Evolutionary conservation across 768 basidiomycete genomes (phyloP), one percentile per base, ranked within the genome.

Genomic region (Mycena amicta): DNA sequence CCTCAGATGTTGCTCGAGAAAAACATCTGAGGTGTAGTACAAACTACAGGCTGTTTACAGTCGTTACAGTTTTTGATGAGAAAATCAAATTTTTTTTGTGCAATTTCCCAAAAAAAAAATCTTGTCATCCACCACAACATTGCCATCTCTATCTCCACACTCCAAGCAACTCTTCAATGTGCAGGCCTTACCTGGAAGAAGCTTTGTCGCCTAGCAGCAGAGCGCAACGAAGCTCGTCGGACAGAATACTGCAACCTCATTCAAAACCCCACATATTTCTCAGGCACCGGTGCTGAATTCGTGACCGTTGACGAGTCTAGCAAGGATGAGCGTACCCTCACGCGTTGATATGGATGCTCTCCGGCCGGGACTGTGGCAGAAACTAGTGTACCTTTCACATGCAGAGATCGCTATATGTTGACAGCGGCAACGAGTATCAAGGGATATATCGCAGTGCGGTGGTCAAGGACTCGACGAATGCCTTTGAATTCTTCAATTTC

Each of bases 371-470:
- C 43, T 16, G 8, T 8, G 6, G 43, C 43, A 23, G 15, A 15
- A 8, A 8, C 22, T 15, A 4, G 3, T 2, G 61, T 55, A 33
- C 33, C 40, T 4, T 69, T 70, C 46, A 37, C 46, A 12, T 55
- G 54, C 15, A 67, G 68, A 18, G 43, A 56, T 3, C 57, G 50
- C 2, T 73, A 63, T 39, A 61, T 52, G 13, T 50, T 74, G n/a
- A 50, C 69, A n/a, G 66, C 64, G 3, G 71, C 69, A 11, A 23
- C 74, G 8, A 68, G 64, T 1, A 18, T 55, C 0, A 53, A 68
- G 30, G 70, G 71, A 11, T 70, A 66, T 52, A 58, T 71, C 50
- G 67, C 71, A 16, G 33, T 53, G 8, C 25, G 50, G 57, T 67
- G 30, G 60, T 70, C 2, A 37, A 56, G 25, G 70, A 66, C 15